These are phyloP conservation scores for Chiua virens DNA, from an alignment of 768 basidiomycete species.

Conservation along the genomic window DNA sequence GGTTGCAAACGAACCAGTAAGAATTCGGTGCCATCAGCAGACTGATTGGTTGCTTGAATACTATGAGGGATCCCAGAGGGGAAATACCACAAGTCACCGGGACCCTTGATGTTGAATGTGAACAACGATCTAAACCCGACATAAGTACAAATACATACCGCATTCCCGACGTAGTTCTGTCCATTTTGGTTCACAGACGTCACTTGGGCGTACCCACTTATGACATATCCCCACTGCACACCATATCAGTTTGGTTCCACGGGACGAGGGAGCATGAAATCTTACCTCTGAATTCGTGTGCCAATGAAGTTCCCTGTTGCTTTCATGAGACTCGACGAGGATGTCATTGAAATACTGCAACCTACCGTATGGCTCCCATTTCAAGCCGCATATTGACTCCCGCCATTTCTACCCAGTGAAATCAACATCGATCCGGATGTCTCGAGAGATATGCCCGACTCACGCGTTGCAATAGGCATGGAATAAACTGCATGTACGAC, in stretches of 20 bases:
- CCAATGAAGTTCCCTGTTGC: conserved; percentile 42
- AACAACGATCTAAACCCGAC: neutral
- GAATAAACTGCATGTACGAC: conserved; percentile 23
- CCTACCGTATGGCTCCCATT: conserved; percentile 38
- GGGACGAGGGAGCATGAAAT: neutral
- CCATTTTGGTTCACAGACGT: conserved; percentile 49
- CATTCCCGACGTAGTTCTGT: conserved; percentile 45
- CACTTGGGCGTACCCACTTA: conserved; percentile 44
- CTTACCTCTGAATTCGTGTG: conserved; percentile 34
- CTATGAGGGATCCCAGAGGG: conserved; percentile 53
- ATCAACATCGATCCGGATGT: neutral
- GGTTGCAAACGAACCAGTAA: conserved; percentile 33
- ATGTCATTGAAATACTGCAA: too few species aligned
- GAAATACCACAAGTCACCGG: conserved; percentile 56
- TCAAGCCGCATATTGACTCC: conserved; percentile 40
- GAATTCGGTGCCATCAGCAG: conserved; percentile 47
- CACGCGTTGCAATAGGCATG: conserved; percentile 38
- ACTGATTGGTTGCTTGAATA: conserved; percentile 48
- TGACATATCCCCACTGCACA: conserved; percentile 48
- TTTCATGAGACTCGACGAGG: neutral
- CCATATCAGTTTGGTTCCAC: neutral
- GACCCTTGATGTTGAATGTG: conserved; percentile 27
- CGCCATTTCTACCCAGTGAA: conserved; percentile 7
- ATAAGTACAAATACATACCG: conserved; percentile 36
- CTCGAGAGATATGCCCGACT: conserved; percentile 14